Evolutionary conservation across 2,329 filamentous ascomycete species (phyloP).

Genomic region (Ceratocystis ficicola): DNA sequence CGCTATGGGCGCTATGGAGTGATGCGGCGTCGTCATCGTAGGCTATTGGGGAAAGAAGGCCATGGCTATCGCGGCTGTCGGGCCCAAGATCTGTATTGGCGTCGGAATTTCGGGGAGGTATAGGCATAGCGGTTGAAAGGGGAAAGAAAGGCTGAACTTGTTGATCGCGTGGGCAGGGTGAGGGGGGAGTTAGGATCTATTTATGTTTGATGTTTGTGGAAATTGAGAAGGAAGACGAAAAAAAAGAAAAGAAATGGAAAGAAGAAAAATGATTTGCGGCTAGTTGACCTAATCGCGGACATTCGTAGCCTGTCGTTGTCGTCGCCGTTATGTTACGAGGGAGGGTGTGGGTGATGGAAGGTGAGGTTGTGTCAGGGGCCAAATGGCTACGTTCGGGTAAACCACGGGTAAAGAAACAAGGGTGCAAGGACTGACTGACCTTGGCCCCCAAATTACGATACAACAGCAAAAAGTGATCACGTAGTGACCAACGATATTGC

Average conservation of each 20-base stretch:
- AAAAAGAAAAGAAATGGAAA: not conserved
- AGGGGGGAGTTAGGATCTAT: not conserved
- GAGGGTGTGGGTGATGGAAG: too few species aligned
- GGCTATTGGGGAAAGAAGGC: conserved; percentile 47
- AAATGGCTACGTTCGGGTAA: not conserved
- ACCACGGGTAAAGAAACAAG: not conserved
- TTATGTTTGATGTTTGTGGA: too few species aligned
- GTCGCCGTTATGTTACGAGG: not conserved
- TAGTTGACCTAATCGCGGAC: not conserved
- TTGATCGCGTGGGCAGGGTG: not conserved
- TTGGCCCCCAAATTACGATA: not conserved
- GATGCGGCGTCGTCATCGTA: conserved; percentile 61
- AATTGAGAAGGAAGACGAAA: not conserved
- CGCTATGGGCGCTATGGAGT: conserved; percentile 37
- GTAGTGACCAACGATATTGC: not conserved
- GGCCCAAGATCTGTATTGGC: not conserved
- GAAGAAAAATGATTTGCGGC: not conserved
- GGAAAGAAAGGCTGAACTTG: not conserved
- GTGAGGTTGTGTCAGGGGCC: not conserved
- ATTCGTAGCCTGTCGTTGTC: not conserved
- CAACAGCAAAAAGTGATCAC: not conserved
- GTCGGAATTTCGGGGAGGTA: not conserved
- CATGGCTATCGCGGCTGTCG: not conserved
- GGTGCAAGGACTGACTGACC: not conserved
- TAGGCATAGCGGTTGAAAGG: not conserved